These are phyloP conservation scores for Heterobasidion irregulare DNA, from an alignment of 1,284 basidiomycete genomes.

Conservation along the genomic window DNA sequence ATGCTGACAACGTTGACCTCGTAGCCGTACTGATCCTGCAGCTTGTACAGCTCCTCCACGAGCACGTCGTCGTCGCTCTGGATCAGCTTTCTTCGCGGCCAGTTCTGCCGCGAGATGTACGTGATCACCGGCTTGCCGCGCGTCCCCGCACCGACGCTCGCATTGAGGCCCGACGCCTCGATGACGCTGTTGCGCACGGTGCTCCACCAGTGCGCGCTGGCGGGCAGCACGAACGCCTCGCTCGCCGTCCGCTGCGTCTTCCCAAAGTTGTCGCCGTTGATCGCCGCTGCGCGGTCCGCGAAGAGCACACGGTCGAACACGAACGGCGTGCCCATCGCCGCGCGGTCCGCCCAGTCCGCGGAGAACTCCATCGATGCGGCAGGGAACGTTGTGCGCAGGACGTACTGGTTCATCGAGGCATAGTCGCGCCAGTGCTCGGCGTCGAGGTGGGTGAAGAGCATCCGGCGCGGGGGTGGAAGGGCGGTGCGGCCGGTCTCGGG, in stretches of 20 bases:
- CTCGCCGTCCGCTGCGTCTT: constrained; percentile 70
- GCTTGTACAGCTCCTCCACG: constrained; percentile 51
- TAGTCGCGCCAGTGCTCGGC: constrained; percentile 83
- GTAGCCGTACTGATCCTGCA: constrained; percentile 67
- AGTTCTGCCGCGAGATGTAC: constrained; percentile 79
- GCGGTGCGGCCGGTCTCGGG: constrained; percentile 52
- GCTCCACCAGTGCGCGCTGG: constrained; percentile 75
- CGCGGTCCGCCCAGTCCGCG: constrained; percentile 75
- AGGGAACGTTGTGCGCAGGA: constrained; percentile 70
- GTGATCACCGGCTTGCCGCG: constrained; percentile 62
- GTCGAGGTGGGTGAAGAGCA: constrained; percentile 69
- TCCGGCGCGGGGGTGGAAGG: constrained; percentile 64
- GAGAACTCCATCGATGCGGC: constrained; percentile 67
- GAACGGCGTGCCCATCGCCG: constrained; percentile 57
- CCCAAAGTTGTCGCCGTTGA: constrained; percentile 58
- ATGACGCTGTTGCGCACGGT: constrained; percentile 68
- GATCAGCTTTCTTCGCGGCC: constrained; percentile 72
- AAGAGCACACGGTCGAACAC: constrained; percentile 80
- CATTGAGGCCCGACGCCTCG: constrained; percentile 54
- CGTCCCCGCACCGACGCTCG: constrained; percentile 20
- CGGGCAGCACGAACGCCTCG: constrained; percentile 66
- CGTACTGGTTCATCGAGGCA: constrained; percentile 75
- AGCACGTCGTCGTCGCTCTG: constrained; percentile 59
- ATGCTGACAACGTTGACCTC: constrained; percentile 82
- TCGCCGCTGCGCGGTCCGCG: constrained; percentile 76